Conservation (phyloP, 805 yeast genomes). For the Candida yuanshanica region DNA sequence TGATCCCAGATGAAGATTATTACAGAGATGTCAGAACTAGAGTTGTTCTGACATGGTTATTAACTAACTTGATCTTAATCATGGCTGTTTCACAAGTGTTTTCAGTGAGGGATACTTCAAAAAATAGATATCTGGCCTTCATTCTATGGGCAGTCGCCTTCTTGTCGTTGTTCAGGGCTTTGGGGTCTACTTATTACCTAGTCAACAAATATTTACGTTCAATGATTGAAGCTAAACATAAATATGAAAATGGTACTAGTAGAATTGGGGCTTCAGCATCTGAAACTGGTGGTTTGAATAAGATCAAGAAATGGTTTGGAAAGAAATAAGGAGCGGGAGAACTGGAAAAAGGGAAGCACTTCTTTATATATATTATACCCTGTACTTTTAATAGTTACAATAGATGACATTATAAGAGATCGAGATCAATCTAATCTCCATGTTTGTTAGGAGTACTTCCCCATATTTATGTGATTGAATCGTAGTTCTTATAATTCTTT, state of each 20-base stretch:
- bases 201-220: conserved; percentile 33
- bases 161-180: conserved; percentile 73
- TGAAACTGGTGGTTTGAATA: background rate
- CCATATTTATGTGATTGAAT: too few species aligned
- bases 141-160: conserved; percentile 92
- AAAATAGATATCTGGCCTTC: conserved; percentile 73
- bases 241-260: conserved; percentile 25
- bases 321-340: background rate
- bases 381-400: background rate
- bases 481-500: too few species aligned
- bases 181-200: conserved; percentile 74
- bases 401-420: background rate
- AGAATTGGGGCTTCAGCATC: background rate
- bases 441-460: too few species aligned
- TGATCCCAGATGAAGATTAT: conserved; percentile 63
- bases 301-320: conserved; percentile 2
- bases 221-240: conserved; percentile 34
- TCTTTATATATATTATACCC: too few species aligned
- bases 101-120: conserved; percentile 53
- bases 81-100: conserved; percentile 87
- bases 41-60: conserved; percentile 93
- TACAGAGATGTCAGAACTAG: conserved; percentile 92
- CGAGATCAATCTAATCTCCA: too few species aligned
- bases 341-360: background rate
- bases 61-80: conserved; percentile 71